Conservation (phyloP, 495 filamentous ascomycete species). For the Aspergillus saccharolyticus region DNA sequence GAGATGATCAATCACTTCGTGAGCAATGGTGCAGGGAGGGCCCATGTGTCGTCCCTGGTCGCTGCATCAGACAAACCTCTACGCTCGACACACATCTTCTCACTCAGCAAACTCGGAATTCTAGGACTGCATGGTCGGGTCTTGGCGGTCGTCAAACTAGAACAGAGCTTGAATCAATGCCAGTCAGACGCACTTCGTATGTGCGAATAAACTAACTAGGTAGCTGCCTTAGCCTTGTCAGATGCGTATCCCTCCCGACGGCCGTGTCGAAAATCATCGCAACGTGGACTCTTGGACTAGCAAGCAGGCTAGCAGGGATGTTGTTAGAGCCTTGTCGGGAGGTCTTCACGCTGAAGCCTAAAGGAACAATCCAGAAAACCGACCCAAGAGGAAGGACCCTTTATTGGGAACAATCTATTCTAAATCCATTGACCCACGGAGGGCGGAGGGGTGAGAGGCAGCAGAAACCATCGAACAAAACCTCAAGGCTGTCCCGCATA, state of each 20-base stretch:
- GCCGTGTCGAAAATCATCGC: neutral
- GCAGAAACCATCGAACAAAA: neutral
- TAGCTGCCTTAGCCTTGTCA: neutral
- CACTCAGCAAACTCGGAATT: neutral
- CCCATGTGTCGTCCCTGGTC: neutral
- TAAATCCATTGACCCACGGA: neutral
- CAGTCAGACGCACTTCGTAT: neutral
- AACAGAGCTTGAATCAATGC: neutral
- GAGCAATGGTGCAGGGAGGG: neutral
- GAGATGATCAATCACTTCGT: neutral
- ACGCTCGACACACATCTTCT: neutral
- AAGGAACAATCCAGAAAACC: constrained; percentile 14
- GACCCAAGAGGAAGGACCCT: neutral
- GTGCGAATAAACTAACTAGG: neutral
- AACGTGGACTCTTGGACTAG: neutral
- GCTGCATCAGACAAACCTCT: neutral
- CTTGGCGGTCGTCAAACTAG: neutral
- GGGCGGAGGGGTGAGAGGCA: neutral
- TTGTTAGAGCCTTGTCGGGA: neutral
- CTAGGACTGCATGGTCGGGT: neutral
- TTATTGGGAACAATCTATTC: neutral
- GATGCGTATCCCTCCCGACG: neutral
- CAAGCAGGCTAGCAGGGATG: neutral
- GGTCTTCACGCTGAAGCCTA: neutral
- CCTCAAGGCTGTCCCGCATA: neutral